A percentile compares a stretch with the other conserved stretches of the same genome.
These are phyloP conservation scores for Gossypium laxum DNA, from an alignment of 441 rosid species.

Conservation along the genomic window DNA sequence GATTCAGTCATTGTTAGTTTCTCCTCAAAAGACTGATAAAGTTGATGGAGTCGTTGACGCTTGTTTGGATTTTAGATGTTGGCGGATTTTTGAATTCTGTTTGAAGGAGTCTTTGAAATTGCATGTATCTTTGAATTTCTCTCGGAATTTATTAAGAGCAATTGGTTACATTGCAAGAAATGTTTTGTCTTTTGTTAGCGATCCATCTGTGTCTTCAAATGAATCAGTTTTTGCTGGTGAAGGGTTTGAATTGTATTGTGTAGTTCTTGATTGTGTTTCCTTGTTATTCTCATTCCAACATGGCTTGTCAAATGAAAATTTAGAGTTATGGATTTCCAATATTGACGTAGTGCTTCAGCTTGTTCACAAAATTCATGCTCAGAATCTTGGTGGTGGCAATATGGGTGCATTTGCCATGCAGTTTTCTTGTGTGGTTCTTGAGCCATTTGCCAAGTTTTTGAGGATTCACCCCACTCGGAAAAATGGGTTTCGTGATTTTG, in stretches of 20 bases:
- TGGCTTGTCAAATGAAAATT: conserved; percentile 51
- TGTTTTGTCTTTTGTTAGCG: conserved; percentile 28
- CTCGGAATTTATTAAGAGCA: conserved; percentile 49
- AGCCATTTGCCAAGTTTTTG: conserved; percentile 67
- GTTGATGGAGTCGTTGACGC: conserved; percentile 24
- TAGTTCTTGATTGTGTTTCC: conserved; percentile 51
- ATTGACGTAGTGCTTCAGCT: conserved; percentile 45
- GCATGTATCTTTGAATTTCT: conserved; percentile 46
- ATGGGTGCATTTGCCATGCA: conserved; percentile 36
- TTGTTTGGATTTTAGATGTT: conserved; percentile 65
- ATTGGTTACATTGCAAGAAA: conserved; percentile 34
- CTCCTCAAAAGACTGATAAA: conserved; percentile 34
- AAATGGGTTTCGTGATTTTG: conserved; percentile 51
- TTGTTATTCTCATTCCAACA: conserved; percentile 49
- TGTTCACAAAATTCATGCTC: conserved; percentile 29
- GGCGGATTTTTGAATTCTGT: conserved; percentile 69
- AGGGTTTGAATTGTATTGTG: conserved; percentile 39
- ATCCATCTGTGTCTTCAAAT: conserved; percentile 17
- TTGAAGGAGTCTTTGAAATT: conserved; percentile 49
- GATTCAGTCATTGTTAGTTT: conserved; percentile 57
- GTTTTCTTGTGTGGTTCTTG: conserved; percentile 58
- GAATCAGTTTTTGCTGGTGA: conserved; percentile 27
- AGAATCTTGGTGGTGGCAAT: conserved; percentile 31
- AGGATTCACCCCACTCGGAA: conserved; percentile 62
- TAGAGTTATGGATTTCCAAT: conserved; percentile 66